Conservation (phyloP, 2,329 filamentous ascomycete species). For the Cylindrodendrum hubeiense region DNA sequence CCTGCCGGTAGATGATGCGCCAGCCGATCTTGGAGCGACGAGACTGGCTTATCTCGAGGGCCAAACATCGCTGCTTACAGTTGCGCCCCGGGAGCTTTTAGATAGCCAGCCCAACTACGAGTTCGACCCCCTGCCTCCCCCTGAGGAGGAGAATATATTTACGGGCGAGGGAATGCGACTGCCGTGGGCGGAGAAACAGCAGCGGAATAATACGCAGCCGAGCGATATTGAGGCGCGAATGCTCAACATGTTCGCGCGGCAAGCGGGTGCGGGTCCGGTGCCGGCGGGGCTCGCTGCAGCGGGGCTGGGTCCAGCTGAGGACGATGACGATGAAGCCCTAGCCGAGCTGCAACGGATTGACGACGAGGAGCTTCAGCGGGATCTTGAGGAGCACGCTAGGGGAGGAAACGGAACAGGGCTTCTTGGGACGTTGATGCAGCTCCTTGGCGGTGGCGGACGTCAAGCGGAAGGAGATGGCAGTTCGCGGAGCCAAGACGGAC, state of each 20-base stretch:
- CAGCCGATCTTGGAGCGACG: constrained; percentile 66
- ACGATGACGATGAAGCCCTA: constrained; percentile 44
- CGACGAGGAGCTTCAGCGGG: constrained; percentile 49
- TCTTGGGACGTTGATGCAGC: constrained; percentile 18
- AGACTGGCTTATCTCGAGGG: constrained; percentile 85
- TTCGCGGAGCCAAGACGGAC: constrained; percentile 17
- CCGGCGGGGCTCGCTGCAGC: too few relatives aligned
- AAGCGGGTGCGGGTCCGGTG: constrained; percentile 22
- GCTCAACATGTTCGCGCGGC: constrained; percentile 44
- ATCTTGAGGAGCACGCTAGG: constrained; percentile 46
- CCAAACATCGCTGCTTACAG: constrained; percentile 75
- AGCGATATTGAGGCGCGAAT: constrained; percentile 45
- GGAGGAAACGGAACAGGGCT: constrained; percentile 44
- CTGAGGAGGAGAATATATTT: constrained; percentile 61
- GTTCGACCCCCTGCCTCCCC: constrained; percentile 86
- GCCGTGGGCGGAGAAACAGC: constrained; percentile 30
- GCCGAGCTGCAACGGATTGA: constrained; percentile 39
- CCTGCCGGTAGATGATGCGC: constrained; percentile 55
- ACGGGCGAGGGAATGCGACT: constrained; percentile 37
- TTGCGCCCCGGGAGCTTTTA: constrained; percentile 76
- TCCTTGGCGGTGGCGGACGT: neutral
- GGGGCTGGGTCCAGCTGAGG: constrained; percentile 26
- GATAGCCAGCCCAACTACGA: constrained; percentile 75
- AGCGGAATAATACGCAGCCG: constrained; percentile 7
- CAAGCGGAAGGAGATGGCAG: constrained; percentile 17